Conservation (phyloP, 192 early-diverging fungal species). For the Endogone sp. region DNA sequence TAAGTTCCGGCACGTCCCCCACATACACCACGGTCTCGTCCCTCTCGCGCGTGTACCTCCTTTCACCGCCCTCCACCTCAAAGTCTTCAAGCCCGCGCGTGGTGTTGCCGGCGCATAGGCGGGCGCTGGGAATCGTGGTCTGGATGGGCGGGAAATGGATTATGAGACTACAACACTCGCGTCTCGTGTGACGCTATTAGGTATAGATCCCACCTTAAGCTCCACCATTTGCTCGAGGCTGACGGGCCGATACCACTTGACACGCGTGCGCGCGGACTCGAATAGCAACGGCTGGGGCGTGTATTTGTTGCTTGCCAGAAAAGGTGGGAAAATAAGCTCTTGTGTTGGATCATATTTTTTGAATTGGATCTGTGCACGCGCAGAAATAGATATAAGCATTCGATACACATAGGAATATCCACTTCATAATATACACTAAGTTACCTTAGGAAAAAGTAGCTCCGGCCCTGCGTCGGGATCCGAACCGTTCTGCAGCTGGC, state of each 20-base stretch:
- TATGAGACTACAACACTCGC: too few species aligned
- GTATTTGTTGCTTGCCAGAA: constrained; percentile 48
- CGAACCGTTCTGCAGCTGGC: background rate
- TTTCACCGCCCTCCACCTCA: background rate
- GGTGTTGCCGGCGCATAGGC: constrained; percentile 80
- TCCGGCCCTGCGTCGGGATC: background rate
- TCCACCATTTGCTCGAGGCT: constrained; percentile 47
- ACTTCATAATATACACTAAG: too few species aligned
- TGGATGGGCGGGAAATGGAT: too few species aligned
- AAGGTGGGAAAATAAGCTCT: constrained; percentile 67
- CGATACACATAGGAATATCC: too few species aligned
- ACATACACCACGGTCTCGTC: constrained; percentile 63
- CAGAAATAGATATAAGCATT: background rate
- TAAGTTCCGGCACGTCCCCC: constrained; percentile 68
- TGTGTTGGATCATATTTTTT: constrained; percentile 56
- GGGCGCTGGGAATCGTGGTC: constrained; percentile 56
- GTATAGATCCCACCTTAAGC: constrained; percentile 36
- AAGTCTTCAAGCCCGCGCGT: constrained; percentile 73
- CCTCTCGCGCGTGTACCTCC: constrained; percentile 15
- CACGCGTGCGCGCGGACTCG: background rate
- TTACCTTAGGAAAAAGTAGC: background rate
- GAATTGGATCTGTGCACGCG: constrained; percentile 32
- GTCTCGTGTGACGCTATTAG: background rate
- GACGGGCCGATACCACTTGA: constrained; percentile 58
- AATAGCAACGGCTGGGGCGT: constrained; percentile 45